phyloP scores from a whole-genome alignment of 2,329 filamentous ascomycete species.

The Oidium heveae region DNA sequence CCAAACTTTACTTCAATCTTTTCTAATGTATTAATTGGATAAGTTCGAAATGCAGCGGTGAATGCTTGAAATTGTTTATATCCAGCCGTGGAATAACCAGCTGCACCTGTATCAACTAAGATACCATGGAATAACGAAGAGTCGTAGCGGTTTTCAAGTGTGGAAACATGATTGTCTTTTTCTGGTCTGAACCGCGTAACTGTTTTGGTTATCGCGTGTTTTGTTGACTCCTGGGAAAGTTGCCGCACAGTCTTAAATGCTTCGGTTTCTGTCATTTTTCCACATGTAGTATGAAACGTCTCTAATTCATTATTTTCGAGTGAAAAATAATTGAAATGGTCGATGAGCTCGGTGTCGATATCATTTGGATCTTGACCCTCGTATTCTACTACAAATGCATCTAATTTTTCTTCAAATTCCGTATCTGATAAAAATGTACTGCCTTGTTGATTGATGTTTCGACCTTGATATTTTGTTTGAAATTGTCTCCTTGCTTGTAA shows the following conservation, averaged over 20 bases:
- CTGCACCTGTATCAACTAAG: neutral
- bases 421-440: neutral
- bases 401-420: neutral
- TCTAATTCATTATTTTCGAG: neutral
- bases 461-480: neutral
- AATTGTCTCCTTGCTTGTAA: neutral
- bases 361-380: neutral
- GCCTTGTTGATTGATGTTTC: neutral
- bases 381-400: neutral
- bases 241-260: neutral
- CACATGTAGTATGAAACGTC: neutral
- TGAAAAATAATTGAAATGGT: neutral
- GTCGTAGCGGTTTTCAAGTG: neutral
- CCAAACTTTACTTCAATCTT: neutral
- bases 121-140: neutral
- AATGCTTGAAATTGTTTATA: neutral
- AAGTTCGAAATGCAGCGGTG: neutral
- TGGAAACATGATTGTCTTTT: neutral
- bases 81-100: neutral
- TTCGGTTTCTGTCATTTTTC: neutral
- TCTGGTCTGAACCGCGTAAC: neutral
- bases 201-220: neutral
- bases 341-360: neutral
- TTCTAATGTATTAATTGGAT: neutral
- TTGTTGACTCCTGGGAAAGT: neutral